Evolutionary conservation across 2,329 filamentous ascomycete genomes (phyloP).

Genomic region (Arthrobotrys pseudoclavata): DNA sequence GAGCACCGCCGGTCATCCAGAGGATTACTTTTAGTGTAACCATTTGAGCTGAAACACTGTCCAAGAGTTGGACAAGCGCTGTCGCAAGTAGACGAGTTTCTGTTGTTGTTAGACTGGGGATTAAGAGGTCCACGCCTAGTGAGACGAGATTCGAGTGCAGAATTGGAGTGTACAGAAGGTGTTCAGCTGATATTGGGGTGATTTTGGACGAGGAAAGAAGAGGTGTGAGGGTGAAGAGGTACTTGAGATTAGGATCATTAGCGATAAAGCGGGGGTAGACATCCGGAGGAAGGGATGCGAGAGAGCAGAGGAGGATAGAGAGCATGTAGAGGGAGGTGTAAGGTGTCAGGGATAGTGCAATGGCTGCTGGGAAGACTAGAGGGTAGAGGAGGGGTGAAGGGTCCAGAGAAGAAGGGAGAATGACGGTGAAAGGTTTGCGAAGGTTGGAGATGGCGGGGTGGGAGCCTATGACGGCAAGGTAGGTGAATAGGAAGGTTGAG

Average conservation of each 20-base stretch:
- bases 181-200: constrained; percentile 40
- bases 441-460: constrained; percentile 49
- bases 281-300: constrained; percentile 62
- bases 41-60: constrained; percentile 84
- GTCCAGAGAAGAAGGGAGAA: constrained; percentile 62
- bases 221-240: constrained; percentile 61
- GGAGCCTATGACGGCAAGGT: constrained; percentile 45
- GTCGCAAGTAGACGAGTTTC: constrained; percentile 90
- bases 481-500: constrained; percentile 49
- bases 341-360: constrained; percentile 62
- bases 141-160: constrained; percentile 61
- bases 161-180: constrained; percentile 62
- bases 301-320: constrained; percentile 61
- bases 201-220: constrained; percentile 54
- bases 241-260: constrained; percentile 62
- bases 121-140: constrained; percentile 61
- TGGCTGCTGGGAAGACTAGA: constrained; percentile 61
- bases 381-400: constrained; percentile 63
- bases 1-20: constrained; percentile 83
- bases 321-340: constrained; percentile 61
- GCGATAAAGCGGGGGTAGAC: constrained; percentile 59
- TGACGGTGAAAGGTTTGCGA: constrained; percentile 59
- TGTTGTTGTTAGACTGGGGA: constrained; percentile 66
- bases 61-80: constrained; percentile 82
- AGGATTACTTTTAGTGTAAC: constrained; percentile 86